These are phyloP conservation scores for Davidsoniella australis DNA, from an alignment of 2,329 filamentous ascomycete species.

Conservation along the genomic window DNA sequence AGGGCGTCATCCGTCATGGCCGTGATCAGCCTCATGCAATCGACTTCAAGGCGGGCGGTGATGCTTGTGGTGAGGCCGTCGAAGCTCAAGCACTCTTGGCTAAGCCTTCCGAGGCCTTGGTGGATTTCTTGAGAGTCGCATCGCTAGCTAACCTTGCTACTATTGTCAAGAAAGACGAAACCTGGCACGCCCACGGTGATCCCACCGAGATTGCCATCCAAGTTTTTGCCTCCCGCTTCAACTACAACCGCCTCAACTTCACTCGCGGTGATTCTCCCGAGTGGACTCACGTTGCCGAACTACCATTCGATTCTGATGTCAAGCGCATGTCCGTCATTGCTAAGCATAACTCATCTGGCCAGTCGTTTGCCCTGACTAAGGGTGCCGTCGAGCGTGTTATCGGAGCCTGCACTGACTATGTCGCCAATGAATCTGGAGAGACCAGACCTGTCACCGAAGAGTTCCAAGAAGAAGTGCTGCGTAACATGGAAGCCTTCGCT, in stretches of 20 bases:
- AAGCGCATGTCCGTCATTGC: slow-evolving; percentile 62
- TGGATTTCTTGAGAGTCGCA: slow-evolving; percentile 40
- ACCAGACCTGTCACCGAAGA: slow-evolving; percentile 30
- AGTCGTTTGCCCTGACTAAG: slow-evolving; percentile 32
- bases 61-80: slow-evolving; percentile 16
- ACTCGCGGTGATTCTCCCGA: slow-evolving; percentile 29
- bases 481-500: slow-evolving; percentile 47
- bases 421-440: slow-evolving; percentile 16
- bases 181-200: slow-evolving; percentile 45
- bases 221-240: slow-evolving; percentile 51
- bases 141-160: slow-evolving; percentile 38
- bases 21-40: slow-evolving; percentile 24
- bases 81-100: slow-evolving; percentile 22
- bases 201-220: slow-evolving; percentile 59
- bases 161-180: slow-evolving; percentile 26
- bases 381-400: slow-evolving; percentile 53
- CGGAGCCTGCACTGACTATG: slow-evolving; percentile 36
- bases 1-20: slow-evolving; percentile 29
- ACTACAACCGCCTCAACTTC: slow-evolving; percentile 37
- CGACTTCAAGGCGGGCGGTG: slow-evolving; percentile 20
- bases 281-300: slow-evolving; percentile 44
- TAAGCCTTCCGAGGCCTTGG: slow-evolving; percentile 23
- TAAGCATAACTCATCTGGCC: slow-evolving; percentile 21
- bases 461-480: slow-evolving; percentile 36
- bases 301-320: slow-evolving; percentile 54